Conservation (phyloP, 1,284 basidiomycete species). For the Tilletia walkeri region DNA sequence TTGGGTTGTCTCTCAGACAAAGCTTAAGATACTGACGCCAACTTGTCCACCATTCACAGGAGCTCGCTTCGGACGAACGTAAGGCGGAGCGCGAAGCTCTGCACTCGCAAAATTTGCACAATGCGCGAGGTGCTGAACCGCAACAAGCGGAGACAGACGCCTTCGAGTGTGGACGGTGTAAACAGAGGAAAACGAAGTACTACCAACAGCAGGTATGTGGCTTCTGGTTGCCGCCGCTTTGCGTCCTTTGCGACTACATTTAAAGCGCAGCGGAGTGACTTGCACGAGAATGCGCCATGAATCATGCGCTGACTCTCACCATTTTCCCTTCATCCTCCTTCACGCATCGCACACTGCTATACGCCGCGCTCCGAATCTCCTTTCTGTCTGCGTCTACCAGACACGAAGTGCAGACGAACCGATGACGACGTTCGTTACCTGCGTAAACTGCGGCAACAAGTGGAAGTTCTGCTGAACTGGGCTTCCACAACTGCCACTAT, state of each 20-base stretch:
- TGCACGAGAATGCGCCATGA: conserved; percentile 4
- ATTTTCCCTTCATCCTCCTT: neutral
- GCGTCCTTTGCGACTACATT: neutral
- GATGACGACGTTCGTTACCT: conserved; percentile 54
- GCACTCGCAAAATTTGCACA: conserved; percentile 71
- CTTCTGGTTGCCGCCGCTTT: neutral
- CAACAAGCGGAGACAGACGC: conserved; percentile 86
- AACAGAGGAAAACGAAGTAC: conserved; percentile 52
- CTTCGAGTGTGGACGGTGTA: conserved; percentile 92
- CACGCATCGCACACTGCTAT: neutral
- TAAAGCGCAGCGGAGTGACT: neutral
- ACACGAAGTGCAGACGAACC: conserved; percentile 54
- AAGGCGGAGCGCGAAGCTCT: conserved; percentile 73
- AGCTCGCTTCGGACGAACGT: conserved; percentile 92
- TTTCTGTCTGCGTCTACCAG: conserved; percentile 18
- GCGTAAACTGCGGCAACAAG: conserved; percentile 51
- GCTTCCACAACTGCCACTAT: neutral
- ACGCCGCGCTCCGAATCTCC: neutral
- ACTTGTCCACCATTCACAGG: conserved; percentile 49
- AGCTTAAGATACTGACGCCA: neutral
- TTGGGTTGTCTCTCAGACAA: neutral
- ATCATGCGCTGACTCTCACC: neutral
- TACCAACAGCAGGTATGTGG: conserved; percentile 48
- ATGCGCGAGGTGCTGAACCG: conserved; percentile 83
- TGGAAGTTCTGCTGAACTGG: conserved; percentile 49